Percentiles rank a stretch among this genome's conserved stretches.
phyloP scores from a whole-genome alignment of 2,329 filamentous ascomycete species.

The Calonectria naviculata region DNA sequence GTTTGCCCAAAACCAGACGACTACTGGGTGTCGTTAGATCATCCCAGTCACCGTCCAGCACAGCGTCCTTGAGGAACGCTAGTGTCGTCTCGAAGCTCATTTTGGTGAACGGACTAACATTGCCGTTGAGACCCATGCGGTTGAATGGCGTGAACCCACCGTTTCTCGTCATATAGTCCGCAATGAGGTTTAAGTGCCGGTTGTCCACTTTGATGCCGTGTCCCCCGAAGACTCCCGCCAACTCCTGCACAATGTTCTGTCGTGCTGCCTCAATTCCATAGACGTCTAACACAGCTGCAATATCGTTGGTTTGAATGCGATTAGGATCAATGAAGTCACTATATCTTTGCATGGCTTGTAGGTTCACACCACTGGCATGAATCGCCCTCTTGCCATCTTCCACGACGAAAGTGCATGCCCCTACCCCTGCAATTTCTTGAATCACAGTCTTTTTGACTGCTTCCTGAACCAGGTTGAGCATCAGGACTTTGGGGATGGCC shows the following conservation, averaged over 20 bases:
- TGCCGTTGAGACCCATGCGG: constrained; percentile 86
- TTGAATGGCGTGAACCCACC: constrained; percentile 93
- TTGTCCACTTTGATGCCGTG: constrained; percentile 95
- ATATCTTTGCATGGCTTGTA: constrained; percentile 90
- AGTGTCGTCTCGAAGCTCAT: constrained; percentile 99
- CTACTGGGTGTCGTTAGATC: constrained; percentile 87
- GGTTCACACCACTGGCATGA: constrained; percentile 86
- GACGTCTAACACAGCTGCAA: constrained; percentile 82
- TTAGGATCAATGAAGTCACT: constrained; percentile 88
- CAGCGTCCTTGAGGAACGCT: constrained; percentile 91
- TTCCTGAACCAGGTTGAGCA: constrained; percentile 89
- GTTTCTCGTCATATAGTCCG: constrained; percentile 96
- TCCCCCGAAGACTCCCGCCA: constrained; percentile 85
- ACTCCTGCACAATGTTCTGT: constrained; percentile 85
- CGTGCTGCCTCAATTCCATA: constrained; percentile 97
- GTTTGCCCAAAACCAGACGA: constrained; percentile 86
- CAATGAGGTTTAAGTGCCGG: constrained; percentile 94
- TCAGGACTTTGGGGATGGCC: constrained; percentile 87
- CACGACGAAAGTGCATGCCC: constrained; percentile 73
- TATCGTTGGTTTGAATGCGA: constrained; percentile 90
- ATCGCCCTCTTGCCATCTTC: constrained; percentile 71
- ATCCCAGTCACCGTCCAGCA: constrained; percentile 91
- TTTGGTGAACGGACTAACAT: constrained; percentile 93
- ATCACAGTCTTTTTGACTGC: constrained; percentile 84
- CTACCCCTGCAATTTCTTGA: constrained; percentile 85